A percentile compares a stretch with the other conserved stretches of the same genome.
These are phyloP conservation scores for Persicaria tinctoria DNA, from an alignment of 148 eudicot genomes.

Conservation along the genomic window DNA sequence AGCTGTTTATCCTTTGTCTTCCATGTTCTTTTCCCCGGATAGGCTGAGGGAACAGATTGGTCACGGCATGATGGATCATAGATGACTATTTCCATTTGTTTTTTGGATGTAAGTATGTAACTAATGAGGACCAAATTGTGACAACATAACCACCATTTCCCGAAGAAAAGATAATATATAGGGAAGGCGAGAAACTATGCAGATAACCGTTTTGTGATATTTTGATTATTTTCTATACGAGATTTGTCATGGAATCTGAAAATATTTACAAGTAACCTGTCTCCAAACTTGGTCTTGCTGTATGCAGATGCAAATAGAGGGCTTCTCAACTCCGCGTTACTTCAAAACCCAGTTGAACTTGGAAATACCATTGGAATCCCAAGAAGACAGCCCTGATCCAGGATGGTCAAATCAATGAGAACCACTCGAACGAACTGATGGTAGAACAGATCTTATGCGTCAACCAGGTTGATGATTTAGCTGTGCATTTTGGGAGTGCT, in stretches of 20 bases:
- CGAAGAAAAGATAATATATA: no score
- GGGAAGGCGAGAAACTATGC: neutral
- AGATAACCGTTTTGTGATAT: neutral
- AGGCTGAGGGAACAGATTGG: neutral
- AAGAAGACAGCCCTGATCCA: constrained; percentile 2
- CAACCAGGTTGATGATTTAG: neutral
- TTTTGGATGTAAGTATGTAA: neutral
- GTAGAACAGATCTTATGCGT: neutral
- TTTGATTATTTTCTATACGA: neutral
- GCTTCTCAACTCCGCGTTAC: neutral
- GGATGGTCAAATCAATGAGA: neutral
- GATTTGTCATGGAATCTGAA: neutral
- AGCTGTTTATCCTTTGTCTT: neutral
- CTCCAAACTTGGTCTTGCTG: neutral
- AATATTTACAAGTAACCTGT: neutral
- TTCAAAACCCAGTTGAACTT: neutral
- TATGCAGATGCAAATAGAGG: neutral
- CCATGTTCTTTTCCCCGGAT: neutral
- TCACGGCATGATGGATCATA: neutral
- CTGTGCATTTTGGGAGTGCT: neutral
- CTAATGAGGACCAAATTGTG: neutral
- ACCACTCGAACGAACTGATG: neutral
- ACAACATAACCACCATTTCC: neutral
- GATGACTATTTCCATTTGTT: neutral
- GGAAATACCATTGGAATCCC: neutral